These are phyloP conservation scores for Cladophialophora chaetospira DNA, from an alignment of 2,329 filamentous ascomycete genomes.

Conservation along the genomic window DNA sequence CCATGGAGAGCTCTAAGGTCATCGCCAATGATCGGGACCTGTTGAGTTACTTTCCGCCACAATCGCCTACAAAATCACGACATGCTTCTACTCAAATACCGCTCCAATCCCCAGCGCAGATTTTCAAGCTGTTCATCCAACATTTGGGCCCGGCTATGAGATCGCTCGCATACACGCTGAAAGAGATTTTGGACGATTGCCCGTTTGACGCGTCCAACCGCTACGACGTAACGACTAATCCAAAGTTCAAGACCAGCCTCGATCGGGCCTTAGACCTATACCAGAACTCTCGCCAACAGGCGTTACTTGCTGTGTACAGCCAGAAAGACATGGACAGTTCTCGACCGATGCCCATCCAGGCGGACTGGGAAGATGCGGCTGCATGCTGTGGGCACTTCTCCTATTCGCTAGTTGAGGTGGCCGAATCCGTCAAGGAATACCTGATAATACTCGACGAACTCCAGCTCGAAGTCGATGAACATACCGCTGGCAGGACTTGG, in stretches of 20 bases:
- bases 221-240: conserved; percentile 72
- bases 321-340: conserved; percentile 72
- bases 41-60: conserved; percentile 17
- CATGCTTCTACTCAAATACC: background rate
- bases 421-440: conserved; percentile 82
- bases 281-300: conserved; percentile 70
- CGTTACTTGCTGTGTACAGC: conserved; percentile 77
- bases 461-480: conserved; percentile 66
- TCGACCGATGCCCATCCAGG: conserved; percentile 73
- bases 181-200: conserved; percentile 82
- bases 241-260: conserved; percentile 77
- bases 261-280: conserved; percentile 79
- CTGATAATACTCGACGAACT: conserved; percentile 83
- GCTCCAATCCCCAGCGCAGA: conserved; percentile 71
- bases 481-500: conserved; percentile 68
- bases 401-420: conserved; percentile 86
- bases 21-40: conserved; percentile 5
- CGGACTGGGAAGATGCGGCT: conserved; percentile 94
- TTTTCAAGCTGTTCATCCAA: conserved; percentile 87
- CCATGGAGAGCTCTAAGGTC: conserved; percentile 8
- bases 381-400: conserved; percentile 98
- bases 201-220: conserved; percentile 73
- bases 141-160: conserved; percentile 94
- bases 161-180: conserved; percentile 87
- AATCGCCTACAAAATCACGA: conserved; percentile 58